phyloP scores from a whole-genome alignment of 2,329 filamentous ascomycete genomes.

The Corynespora cassiicola region DNA sequence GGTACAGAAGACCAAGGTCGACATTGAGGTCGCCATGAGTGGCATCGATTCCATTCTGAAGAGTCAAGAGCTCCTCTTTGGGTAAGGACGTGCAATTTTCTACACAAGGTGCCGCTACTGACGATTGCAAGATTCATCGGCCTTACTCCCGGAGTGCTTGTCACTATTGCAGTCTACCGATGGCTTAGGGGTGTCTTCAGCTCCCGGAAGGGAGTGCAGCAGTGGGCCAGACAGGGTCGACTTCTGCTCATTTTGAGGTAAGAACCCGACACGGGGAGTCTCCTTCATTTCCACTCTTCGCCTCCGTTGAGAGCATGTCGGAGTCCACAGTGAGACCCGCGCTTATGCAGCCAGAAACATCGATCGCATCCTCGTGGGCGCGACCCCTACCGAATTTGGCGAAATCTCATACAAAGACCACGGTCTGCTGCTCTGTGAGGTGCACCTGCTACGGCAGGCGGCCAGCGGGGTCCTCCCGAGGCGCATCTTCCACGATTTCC shows the following conservation, averaged over 20 bases:
- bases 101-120: conserved; percentile 7
- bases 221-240: conserved; percentile 70
- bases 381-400: conserved; percentile 70
- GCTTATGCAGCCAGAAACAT: conserved; percentile 65
- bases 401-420: conserved; percentile 91
- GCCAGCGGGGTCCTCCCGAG: conserved; percentile 73
- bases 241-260: conserved; percentile 76
- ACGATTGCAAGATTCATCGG: conserved; percentile 74
- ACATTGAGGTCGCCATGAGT: conserved; percentile 93
- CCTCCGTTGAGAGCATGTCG: too few species aligned
- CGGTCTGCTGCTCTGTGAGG: conserved; percentile 86
- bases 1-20: conserved; percentile 98
- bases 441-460: conserved; percentile 78
- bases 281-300: too few species aligned
- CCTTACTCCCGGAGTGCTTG: conserved; percentile 89
- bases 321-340: too few species aligned
- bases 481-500: conserved; percentile 80
- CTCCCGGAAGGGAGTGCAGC: conserved; percentile 71
- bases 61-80: conserved; percentile 96
- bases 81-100: conserved; percentile 41
- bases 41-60: conserved; percentile 94
- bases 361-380: conserved; percentile 67
- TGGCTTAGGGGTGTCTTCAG: conserved; percentile 76
- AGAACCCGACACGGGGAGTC: too few species aligned
- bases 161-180: conserved; percentile 75